A percentile compares a stretch with the other conserved stretches of the same genome.
Conservation (phyloP, 805 yeast species). For the Hanseniaspora pseudoguilliermondii region DNA sequence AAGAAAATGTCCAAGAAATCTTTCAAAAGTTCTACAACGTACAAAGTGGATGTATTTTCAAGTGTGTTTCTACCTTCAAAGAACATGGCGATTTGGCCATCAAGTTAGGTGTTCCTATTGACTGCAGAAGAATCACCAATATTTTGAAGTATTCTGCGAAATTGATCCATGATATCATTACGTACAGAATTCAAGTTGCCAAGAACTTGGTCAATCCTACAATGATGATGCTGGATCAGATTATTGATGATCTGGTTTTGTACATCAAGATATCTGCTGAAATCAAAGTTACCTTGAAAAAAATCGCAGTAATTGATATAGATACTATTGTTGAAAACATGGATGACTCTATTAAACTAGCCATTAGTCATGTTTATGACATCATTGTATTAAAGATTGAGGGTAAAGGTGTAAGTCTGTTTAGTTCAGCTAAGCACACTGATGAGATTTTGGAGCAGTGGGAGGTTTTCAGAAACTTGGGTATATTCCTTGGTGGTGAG, state of each 20-base stretch:
- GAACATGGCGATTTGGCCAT: slow-evolving; percentile 50
- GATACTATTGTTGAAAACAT: neutral
- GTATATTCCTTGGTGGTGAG: slow-evolving; percentile 55
- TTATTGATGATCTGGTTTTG: slow-evolving; percentile 69
- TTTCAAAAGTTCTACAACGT: slow-evolving; percentile 56
- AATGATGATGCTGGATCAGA: slow-evolving; percentile 90
- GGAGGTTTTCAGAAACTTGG: slow-evolving; percentile 63
- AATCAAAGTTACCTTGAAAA: slow-evolving; percentile 44
- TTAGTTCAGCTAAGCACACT: slow-evolving; percentile 79
- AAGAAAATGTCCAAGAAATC: slow-evolving; percentile 58
- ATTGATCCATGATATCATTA: slow-evolving; percentile 65
- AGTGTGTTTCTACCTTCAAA: slow-evolving; percentile 61
- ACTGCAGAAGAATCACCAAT: slow-evolving; percentile 49
- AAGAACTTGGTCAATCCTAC: slow-evolving; percentile 71
- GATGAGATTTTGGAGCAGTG: slow-evolving; percentile 79
- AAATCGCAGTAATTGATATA: slow-evolving; percentile 21
- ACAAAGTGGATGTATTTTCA: slow-evolving; percentile 68
- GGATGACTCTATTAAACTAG: slow-evolving; percentile 57
- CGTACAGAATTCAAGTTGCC: slow-evolving; percentile 64
- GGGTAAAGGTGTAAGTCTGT: slow-evolving; percentile 59
- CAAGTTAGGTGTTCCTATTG: slow-evolving; percentile 60
- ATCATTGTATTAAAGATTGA: slow-evolving; percentile 64
- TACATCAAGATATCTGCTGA: slow-evolving; percentile 65
- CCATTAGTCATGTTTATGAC: slow-evolving; percentile 58
- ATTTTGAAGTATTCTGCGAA: slow-evolving; percentile 66